Percentiles rank a stretch among this genome's conserved stretches.
phyloP scores from a whole-genome alignment of 306 rosid species.

The Cyclanthera cordifolia region DNA sequence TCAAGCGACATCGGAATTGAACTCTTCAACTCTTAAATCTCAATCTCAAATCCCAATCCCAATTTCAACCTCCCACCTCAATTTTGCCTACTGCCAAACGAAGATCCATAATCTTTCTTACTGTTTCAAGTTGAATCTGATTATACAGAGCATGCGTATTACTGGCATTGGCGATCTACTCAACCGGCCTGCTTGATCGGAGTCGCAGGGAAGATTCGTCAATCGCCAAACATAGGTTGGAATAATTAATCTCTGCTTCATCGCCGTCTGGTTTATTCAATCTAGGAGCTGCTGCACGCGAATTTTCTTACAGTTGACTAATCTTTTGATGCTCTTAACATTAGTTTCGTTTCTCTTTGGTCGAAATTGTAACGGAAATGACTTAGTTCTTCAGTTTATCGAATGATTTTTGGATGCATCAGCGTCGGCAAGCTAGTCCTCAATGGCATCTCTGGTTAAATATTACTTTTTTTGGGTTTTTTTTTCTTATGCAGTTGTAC shows the following conservation, averaged over 20 bases:
- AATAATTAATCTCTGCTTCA: not conserved
- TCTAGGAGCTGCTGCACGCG: not conserved
- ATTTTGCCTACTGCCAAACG: not conserved
- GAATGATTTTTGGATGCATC: not conserved
- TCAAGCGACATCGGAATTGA: constrained; percentile 6
- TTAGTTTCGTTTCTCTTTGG: not conserved
- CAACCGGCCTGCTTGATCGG: not conserved
- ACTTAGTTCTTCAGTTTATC: not conserved
- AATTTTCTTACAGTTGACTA: not conserved
- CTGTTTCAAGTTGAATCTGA: not conserved
- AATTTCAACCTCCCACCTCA: not conserved
- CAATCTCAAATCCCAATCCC: not conserved
- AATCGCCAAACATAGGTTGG: not conserved
- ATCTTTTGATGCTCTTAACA: not conserved
- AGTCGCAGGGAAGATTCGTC: not conserved
- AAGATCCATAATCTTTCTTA: not conserved
- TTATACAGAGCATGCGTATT: not conserved
- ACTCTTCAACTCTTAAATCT: not conserved
- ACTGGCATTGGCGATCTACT: constrained; percentile 6
- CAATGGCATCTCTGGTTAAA: not conserved
- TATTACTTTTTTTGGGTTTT: not conserved
- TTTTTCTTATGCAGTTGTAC: not conserved
- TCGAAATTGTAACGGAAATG: not conserved
- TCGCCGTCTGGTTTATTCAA: not conserved
- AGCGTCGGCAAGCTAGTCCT: not conserved